Evolutionary conservation across 768 basidiomycete species (phyloP).

Genomic region (Rhizopogon salebrosus): DNA sequence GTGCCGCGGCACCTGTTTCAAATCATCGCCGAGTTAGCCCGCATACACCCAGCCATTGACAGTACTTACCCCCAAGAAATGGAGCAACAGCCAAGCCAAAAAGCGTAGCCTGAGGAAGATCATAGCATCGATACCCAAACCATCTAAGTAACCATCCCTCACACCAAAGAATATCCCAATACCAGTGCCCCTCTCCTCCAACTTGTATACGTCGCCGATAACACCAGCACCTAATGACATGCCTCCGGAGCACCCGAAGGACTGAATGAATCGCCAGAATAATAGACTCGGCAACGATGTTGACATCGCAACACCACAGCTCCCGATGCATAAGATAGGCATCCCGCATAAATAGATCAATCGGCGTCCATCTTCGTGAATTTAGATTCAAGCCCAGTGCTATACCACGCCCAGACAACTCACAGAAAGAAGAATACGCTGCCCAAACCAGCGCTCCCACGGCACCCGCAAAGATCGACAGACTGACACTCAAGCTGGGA

Average conservation of each 20-base stretch:
- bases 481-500: conserved; percentile 43
- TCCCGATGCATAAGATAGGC: conserved; percentile 54
- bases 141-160: conserved; percentile 12
- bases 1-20: conserved; percentile 40
- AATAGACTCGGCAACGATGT: too few relatives aligned
- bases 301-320: conserved; percentile 53
- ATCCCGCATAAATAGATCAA: conserved; percentile 53
- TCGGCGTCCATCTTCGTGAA: conserved; percentile 54
- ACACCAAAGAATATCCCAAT: conserved; percentile 59
- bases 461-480: conserved; percentile 42
- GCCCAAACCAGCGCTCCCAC: conserved; percentile 50
- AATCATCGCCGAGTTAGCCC: too few relatives aligned
- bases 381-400: too few relatives aligned
- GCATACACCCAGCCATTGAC: too few relatives aligned
- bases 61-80: conserved; percentile 42
- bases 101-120: conserved; percentile 33
- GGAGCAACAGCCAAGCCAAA: conserved; percentile 63
- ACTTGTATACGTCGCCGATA: too few relatives aligned
- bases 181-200: conserved; percentile 54
- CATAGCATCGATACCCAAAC: not conserved
- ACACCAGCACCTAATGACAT: conserved; percentile 52
- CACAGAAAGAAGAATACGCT: conserved; percentile 46
- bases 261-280: conserved; percentile 63
- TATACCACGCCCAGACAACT: conserved; percentile 17
- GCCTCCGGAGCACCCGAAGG: conserved; percentile 55